Conservation (phyloP, 768 basidiomycete genomes). For the Trametes cinnabarina region DNA sequence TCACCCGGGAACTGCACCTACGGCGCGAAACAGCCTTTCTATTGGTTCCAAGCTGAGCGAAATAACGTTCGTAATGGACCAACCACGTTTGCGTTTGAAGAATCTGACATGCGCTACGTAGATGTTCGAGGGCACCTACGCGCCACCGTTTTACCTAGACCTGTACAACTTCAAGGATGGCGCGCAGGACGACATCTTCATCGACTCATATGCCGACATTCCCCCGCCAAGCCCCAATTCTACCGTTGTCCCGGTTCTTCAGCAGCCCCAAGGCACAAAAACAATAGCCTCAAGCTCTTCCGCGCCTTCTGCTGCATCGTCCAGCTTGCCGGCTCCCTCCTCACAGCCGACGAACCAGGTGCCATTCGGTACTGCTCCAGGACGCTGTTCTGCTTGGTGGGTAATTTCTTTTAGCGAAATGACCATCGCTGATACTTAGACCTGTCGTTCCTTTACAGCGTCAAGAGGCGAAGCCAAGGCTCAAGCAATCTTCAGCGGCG, state of each 20-base stretch:
- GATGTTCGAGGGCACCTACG: constrained; percentile 65
- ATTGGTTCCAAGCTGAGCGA: constrained; percentile 62
- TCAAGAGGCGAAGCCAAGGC: background rate
- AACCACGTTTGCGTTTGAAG: no score
- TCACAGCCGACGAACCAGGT: constrained; percentile 7
- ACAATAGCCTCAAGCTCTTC: background rate
- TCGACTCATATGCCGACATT: constrained; percentile 45
- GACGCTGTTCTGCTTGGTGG: constrained; percentile 12
- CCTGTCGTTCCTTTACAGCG: background rate
- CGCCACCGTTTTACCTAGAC: constrained; percentile 65
- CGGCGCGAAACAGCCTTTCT: constrained; percentile 67
- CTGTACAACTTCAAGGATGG: constrained; percentile 75
- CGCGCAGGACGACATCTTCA: constrained; percentile 71
- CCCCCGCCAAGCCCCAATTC: constrained; percentile 26
- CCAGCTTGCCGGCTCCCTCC: background rate
- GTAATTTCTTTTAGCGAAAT: no score
- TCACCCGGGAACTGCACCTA: constrained; percentile 68
- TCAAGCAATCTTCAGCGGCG: background rate
- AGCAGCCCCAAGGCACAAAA: constrained; percentile 13
- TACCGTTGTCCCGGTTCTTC: constrained; percentile 26
- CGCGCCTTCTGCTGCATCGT: background rate
- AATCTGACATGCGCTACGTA: constrained; percentile 20
- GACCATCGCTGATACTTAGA: no score
- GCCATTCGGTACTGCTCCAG: constrained; percentile 9
- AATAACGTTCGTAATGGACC: constrained; percentile 53